Evolutionary conservation across 148 eudicot species (phyloP), one percentile per base, ranked within the genome.

Genomic region (Simmondsia chinensis): DNA sequence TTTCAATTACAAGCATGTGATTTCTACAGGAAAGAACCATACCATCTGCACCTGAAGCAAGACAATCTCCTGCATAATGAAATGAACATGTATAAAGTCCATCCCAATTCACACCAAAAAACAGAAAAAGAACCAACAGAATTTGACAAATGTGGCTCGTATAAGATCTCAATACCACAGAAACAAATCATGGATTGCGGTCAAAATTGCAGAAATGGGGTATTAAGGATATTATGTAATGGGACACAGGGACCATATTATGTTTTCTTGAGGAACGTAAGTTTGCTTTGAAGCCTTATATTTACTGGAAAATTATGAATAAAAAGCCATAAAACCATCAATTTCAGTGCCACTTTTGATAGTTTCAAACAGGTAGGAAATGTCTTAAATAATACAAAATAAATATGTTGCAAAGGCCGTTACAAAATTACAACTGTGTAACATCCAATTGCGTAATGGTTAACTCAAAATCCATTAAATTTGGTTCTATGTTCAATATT

Each of bases 21-120:
- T n/a, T n/a, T n/a, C n/a, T n/a, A n/a, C 20, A n/a, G 41, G 44
- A 59, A 6, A 21, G 64, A 41, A 9, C 12, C 77, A 29, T 72
- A 91, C 97, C 97, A 68, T 91, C 97, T 59, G 94, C 97, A 60
- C 97, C 95, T 44, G 97, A 91, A 46, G 95, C 97, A 49, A 91
- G 77, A 30, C 58, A 59, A 24, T 82, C 94, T 52, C 97, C 97
- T 91, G 81, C 69, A 74, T 8, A 50, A 32, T 26, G 17, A 46
- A 44, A 53, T 12, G 36, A 50, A 23, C 9, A 29, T n/a, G 41
- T 12, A 46, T 33, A 32, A 43, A 52, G 49, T 46, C 12, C 21
- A 35, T 22, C 16, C 37, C 11, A 3, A 59, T 39, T 37, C n/a
- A n/a, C n/a, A n/a, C n/a, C n/a, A n/a, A n/a, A n/a, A n/a, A n/a